phyloP scores from a whole-genome alignment of 192 early-diverging fungal species.

The Backusella mclennaniae region DNA sequence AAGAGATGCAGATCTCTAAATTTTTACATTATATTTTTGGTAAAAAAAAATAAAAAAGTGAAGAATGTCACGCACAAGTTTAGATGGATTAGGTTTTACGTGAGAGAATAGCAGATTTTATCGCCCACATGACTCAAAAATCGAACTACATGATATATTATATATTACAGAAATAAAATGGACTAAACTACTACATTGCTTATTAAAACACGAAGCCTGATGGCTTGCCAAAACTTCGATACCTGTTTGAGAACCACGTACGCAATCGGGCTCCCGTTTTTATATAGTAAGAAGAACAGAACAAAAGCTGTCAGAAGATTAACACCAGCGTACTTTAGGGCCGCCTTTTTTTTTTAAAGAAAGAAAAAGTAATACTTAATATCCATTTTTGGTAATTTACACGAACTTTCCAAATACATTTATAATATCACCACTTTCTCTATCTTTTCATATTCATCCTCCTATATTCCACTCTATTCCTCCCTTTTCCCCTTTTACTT shows the following conservation, averaged over 20 bases:
- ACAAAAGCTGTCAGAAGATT: slow-evolving; percentile 34
- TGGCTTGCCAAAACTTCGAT: background rate
- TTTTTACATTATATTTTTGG: background rate
- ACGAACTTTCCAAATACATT: background rate
- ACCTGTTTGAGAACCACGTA: slow-evolving; percentile 9
- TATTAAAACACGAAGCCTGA: slow-evolving; percentile 8
- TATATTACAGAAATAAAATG: slow-evolving; percentile 1
- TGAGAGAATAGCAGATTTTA: background rate
- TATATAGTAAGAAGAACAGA: slow-evolving; percentile 22
- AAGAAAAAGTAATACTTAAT: slow-evolving; percentile 9
- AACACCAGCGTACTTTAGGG: slow-evolving; percentile 30
- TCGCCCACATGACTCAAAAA: background rate
- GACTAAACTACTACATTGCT: slow-evolving; percentile 1
- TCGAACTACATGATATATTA: background rate
- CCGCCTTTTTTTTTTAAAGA: slow-evolving; percentile 19
- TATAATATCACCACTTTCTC: background rate
- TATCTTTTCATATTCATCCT: background rate
- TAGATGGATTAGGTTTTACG: slow-evolving; percentile 2
- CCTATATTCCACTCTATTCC: background rate
- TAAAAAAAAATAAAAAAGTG: background rate
- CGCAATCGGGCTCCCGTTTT: slow-evolving; percentile 27
- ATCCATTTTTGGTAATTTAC: background rate
- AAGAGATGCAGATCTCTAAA: background rate
- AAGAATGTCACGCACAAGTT: background rate
- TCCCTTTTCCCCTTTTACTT: background rate